Percentiles rank a stretch among this genome's conserved stretches.
Evolutionary conservation across 495 filamentous ascomycete genomes (phyloP).

Genomic region (Hypoxylon lienhwacheense): DNA sequence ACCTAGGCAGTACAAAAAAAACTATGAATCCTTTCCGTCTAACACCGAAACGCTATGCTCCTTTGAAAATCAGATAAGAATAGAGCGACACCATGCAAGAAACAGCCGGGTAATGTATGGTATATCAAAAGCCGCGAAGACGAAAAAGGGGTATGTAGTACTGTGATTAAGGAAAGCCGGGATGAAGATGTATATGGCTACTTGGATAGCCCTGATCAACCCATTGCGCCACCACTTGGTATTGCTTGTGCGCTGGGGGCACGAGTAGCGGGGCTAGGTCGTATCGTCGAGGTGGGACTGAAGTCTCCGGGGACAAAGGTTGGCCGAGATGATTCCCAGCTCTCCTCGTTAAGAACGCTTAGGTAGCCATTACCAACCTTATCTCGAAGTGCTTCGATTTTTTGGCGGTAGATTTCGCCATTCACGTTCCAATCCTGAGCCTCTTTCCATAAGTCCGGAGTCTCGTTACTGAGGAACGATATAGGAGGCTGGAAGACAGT

Average conservation of each 20-base stretch:
- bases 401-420: conserved; percentile 78
- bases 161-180: conserved; percentile 18
- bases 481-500: conserved; percentile 47
- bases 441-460: conserved; percentile 46
- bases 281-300: conserved; percentile 45
- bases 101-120: conserved; percentile 15
- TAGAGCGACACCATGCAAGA: conserved; percentile 27
- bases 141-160: conserved; percentile 25
- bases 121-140: conserved; percentile 25
- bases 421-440: conserved; percentile 65
- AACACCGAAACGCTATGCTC: conserved; percentile 40
- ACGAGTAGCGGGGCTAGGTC: conserved; percentile 48
- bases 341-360: conserved; percentile 78
- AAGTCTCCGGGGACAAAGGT: conserved; percentile 45
- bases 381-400: conserved; percentile 79
- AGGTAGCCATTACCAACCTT: conserved; percentile 86
- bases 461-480: conserved; percentile 43
- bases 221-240: conserved; percentile 52
- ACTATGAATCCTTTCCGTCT: conserved; percentile 22
- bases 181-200: conserved; percentile 25
- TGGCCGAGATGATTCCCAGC: conserved; percentile 52
- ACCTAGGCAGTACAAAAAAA: conserved; percentile 27
- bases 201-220: conserved; percentile 40
- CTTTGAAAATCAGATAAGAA: conserved; percentile 25
- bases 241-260: conserved; percentile 53